These are phyloP conservation scores for Apiospora koreana DNA, from an alignment of 2,329 filamentous ascomycete species.

Conservation along the genomic window DNA sequence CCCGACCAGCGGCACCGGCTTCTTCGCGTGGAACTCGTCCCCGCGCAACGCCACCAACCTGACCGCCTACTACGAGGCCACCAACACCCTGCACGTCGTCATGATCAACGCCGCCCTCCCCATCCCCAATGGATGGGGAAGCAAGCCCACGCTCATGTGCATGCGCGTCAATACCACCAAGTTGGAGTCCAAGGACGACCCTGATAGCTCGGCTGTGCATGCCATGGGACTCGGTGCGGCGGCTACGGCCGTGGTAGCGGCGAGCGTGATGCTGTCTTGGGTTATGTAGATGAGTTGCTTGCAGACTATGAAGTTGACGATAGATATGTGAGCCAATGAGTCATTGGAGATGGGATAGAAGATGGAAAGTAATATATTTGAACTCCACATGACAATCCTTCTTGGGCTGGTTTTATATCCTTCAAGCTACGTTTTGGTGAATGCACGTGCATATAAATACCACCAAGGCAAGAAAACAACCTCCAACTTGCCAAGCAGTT, in stretches of 20 bases:
- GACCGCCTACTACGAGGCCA: not conserved
- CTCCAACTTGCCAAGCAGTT: not conserved
- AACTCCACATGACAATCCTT: too few species aligned
- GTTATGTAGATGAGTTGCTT: not conserved
- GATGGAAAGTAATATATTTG: too few species aligned
- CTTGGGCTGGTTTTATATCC: too few species aligned
- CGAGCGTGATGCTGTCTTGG: not conserved
- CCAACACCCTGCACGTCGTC: not conserved
- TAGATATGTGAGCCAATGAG: too few species aligned
- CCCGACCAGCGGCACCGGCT: not conserved
- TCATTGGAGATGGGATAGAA: too few species aligned
- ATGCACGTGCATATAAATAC: not conserved
- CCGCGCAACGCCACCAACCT: not conserved
- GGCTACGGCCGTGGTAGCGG: not conserved
- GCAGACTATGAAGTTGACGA: not conserved
- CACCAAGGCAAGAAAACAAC: not conserved
- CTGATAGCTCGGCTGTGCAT: not conserved
- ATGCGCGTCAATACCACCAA: not conserved
- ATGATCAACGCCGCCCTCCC: not conserved
- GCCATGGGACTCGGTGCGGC: not conserved
- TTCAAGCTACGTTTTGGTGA: not conserved
- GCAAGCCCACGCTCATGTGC: not conserved
- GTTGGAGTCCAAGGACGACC: not conserved
- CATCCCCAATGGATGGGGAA: too few species aligned
- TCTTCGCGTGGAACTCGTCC: not conserved